A percentile compares a stretch with the other conserved stretches of the same genome.
These are phyloP conservation scores for Globisporangium abappressorium DNA, from an alignment of 352 stramenopile species.

Conservation along the genomic window DNA sequence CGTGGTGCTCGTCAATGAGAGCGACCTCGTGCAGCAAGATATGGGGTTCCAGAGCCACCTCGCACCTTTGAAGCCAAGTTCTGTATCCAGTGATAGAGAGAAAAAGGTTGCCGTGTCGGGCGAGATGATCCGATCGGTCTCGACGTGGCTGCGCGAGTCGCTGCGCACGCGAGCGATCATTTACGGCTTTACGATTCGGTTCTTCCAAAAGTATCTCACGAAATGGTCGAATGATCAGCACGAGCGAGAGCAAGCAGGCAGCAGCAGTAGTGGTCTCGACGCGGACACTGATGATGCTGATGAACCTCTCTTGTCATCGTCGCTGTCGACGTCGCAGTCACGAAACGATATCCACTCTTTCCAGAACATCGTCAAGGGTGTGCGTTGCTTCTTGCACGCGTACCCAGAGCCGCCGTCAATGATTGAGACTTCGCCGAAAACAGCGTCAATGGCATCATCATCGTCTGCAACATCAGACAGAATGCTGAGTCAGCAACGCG, in stretches of 20 bases:
- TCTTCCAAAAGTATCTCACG: conserved; percentile 68
- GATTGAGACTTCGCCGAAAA: background rate
- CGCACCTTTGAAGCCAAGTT: background rate
- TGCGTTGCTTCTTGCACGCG: conserved; percentile 66
- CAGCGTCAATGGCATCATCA: background rate
- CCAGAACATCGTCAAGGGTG: conserved; percentile 79
- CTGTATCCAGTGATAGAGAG: conserved; percentile 10
- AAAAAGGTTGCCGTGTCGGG: conserved; percentile 25
- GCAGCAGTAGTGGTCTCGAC: conserved; percentile 13
- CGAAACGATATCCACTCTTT: conserved; percentile 45
- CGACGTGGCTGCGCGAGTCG: conserved; percentile 42
- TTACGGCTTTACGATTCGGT: conserved; percentile 74
- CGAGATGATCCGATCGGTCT: conserved; percentile 43
- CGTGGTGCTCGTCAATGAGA: conserved; percentile 58
- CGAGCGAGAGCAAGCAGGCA: conserved; percentile 16
- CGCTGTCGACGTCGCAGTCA: conserved; percentile 17
- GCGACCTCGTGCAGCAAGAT: conserved; percentile 62
- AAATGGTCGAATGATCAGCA: conserved; percentile 52
- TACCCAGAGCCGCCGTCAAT: conserved; percentile 38
- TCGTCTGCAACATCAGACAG: background rate
- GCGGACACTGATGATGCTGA: conserved; percentile 18
- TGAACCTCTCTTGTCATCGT: background rate
- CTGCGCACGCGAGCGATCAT: conserved; percentile 61
- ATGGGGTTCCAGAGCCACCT: conserved; percentile 54
- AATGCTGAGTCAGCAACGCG: conserved; percentile 11